These are phyloP conservation scores for Kwoniella sp. DNA, from an alignment of 768 basidiomycete genomes.

Conservation along the genomic window DNA sequence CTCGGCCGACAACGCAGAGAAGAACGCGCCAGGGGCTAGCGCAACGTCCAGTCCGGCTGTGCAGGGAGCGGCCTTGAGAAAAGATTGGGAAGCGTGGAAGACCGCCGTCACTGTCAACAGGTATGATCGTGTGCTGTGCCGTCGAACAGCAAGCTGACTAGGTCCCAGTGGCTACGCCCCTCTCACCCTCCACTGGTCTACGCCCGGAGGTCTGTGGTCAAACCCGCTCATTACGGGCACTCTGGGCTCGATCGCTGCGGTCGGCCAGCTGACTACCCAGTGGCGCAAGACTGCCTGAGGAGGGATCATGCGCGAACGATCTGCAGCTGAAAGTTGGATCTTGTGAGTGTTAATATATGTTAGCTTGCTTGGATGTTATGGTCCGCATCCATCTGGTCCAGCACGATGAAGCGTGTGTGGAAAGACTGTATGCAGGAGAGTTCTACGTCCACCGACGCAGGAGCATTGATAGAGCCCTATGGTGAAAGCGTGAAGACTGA, in stretches of 20 bases:
- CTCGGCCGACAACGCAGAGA: background rate
- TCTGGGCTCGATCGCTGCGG: slow-evolving; percentile 32
- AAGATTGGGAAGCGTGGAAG: slow-evolving; percentile 34
- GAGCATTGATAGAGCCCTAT: too few species aligned
- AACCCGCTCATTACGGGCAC: slow-evolving; percentile 29
- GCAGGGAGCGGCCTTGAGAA: slow-evolving; percentile 8
- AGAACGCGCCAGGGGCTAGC: background rate
- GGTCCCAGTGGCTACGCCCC: slow-evolving; percentile 44
- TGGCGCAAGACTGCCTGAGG: slow-evolving; percentile 21
- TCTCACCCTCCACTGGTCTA: slow-evolving; percentile 48
- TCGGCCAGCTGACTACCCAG: slow-evolving; percentile 24
- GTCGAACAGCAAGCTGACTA: background rate
- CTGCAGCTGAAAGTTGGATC: too few species aligned
- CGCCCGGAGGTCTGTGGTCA: slow-evolving; percentile 40
- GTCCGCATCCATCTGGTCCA: too few species aligned
- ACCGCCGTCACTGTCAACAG: slow-evolving; percentile 25
- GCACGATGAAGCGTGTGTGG: too few species aligned
- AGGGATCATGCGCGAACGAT: too few species aligned
- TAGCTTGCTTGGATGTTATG: too few species aligned
- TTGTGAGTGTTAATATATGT: too few species aligned
- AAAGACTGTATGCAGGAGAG: too few species aligned
- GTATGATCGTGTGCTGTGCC: slow-evolving; percentile 6
- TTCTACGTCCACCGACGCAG: too few species aligned
- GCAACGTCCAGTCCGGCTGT: background rate
- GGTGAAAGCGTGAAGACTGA: too few species aligned